Evolutionary conservation across 2,329 filamentous ascomycete genomes (phyloP), one percentile per base, ranked within the genome.

Genomic region (Aspergillus bombycis): DNA sequence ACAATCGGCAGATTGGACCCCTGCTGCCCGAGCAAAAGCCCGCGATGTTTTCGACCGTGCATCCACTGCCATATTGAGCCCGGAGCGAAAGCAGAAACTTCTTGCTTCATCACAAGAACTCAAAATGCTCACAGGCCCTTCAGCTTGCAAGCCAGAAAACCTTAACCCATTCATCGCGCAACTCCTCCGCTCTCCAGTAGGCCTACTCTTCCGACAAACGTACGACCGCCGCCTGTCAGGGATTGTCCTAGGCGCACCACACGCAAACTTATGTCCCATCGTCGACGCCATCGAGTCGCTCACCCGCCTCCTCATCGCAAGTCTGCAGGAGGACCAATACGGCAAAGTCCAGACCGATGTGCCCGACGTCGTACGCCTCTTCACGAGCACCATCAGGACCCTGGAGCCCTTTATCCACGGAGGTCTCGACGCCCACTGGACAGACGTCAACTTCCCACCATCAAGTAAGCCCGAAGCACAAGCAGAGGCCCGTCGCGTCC

Each of bases 281-380:
- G 78, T 91, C 57, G 88, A 94, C 73, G 90, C 92, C 1, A 83
- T 89, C n/a, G 87, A 88, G 63, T 86, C 90, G 0, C 80, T 95
- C 45, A 88, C 87, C 14, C 84, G 85, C 57, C 83, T 98, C 32
- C 86, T 91, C 0, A 85, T 92, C 4, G 86, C 86, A 65, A 94
- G 91, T 76, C 79, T 97, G 60, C 81, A 82, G 4, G 94, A 98
- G 77, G 94, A 98, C 75, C 85, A 85, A 54, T 95, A 89, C 73
- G 94, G 94, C 16, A 91, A 92, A 69, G 94, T 96, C n/a, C 90
- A 96, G 68, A 84, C 88, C 50, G 91, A 95, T 67, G 88, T 98
- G 2, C 87, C 91, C 1, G 80, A 80, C 56, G 89, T 96, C 62
- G 87, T 97, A 57, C 86, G 90, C 54, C 87, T 88, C 1, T 86